Percentiles rank a stretch among this genome's conserved stretches.
Evolutionary conservation across 345 rosid species (phyloP).

Genomic region (Bruguiera parviflora): DNA sequence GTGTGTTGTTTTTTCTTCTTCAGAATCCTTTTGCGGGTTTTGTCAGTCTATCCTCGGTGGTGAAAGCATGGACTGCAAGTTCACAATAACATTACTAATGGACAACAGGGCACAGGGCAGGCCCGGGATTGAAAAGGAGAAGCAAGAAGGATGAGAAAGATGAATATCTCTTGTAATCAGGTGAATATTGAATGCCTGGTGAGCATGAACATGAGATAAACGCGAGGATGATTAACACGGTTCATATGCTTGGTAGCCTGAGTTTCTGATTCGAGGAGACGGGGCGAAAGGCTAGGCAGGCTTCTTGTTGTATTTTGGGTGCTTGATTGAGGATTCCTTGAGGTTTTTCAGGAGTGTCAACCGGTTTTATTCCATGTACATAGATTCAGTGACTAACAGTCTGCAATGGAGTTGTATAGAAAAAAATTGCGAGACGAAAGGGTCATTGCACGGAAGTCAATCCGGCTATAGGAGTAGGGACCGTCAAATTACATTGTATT

Average conservation of each 20-base stretch:
- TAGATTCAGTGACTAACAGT: slow-evolving; percentile 28
- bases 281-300: background rate
- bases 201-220: background rate
- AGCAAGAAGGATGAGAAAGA: slow-evolving; percentile 6
- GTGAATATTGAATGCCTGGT: slow-evolving; percentile 7
- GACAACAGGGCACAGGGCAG: slow-evolving; percentile 28
- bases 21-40: slow-evolving; percentile 17
- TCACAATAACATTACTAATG: slow-evolving; percentile 4
- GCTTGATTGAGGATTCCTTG: slow-evolving; percentile 15
- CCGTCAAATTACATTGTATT: slow-evolving; percentile 20
- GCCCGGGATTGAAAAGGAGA: slow-evolving; percentile 20
- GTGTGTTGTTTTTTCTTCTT: background rate
- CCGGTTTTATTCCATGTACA: slow-evolving; percentile 29
- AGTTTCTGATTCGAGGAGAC: slow-evolving; percentile 13
- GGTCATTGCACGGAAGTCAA: slow-evolving; percentile 14
- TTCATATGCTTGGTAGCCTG: background rate
- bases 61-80: slow-evolving; percentile 12
- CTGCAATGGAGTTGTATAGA: slow-evolving; percentile 42
- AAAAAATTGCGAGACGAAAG: slow-evolving; percentile 17
- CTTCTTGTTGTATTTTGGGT: slow-evolving; percentile 22
- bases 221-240: background rate
- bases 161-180: background rate
- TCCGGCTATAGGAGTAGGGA: slow-evolving; percentile 13
- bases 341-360: slow-evolving; percentile 17
- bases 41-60: slow-evolving; percentile 12